A percentile compares a stretch with the other conserved stretches of the same genome.
phyloP scores from a whole-genome alignment of 1,139 yeast species.

The Blastobotrys elegans region DNA sequence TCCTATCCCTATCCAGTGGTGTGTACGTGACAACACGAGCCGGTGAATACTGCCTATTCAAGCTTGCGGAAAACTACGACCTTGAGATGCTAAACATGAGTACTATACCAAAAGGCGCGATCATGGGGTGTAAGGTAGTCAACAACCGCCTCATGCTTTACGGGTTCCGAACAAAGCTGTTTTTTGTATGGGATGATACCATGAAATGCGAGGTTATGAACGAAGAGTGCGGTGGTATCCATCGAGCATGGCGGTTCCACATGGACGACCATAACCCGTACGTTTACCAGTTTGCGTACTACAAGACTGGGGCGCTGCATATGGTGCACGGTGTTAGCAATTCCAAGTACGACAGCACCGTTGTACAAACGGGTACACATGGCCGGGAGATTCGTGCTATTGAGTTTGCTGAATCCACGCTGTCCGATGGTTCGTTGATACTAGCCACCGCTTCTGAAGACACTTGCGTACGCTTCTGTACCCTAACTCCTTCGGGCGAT shows the following conservation, averaged over 20 bases:
- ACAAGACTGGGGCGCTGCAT: conserved; percentile 42
- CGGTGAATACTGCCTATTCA: conserved; percentile 24
- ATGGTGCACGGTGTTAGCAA: conserved; percentile 13
- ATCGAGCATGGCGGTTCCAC: conserved; percentile 61
- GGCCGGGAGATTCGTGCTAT: conserved; percentile 66
- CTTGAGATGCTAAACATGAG: conserved; percentile 51
- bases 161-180: conserved; percentile 78
- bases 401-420: conserved; percentile 28
- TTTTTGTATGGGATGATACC: conserved; percentile 81
- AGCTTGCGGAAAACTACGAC: conserved; percentile 15
- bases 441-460: conserved; percentile 83
- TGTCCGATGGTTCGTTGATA: conserved; percentile 30
- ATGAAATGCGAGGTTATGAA: conserved; percentile 63
- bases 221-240: conserved; percentile 89
- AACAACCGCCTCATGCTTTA: conserved; percentile 53
- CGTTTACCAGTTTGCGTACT: conserved; percentile 43
- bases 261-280: conserved; percentile 18
- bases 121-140: conserved; percentile 62
- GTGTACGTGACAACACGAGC: conserved; percentile 28
- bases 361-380: conserved; percentile 62
- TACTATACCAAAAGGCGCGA: conserved; percentile 64
- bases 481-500: conserved; percentile 40
- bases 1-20: conserved; percentile 27
- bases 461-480: conserved; percentile 62
- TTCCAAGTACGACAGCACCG: conserved; percentile 28